Percentiles rank a stretch among this genome's conserved stretches.
These are phyloP conservation scores for Escovopsis sp. DNA, from an alignment of 2,329 filamentous ascomycete species.

Conservation along the genomic window DNA sequence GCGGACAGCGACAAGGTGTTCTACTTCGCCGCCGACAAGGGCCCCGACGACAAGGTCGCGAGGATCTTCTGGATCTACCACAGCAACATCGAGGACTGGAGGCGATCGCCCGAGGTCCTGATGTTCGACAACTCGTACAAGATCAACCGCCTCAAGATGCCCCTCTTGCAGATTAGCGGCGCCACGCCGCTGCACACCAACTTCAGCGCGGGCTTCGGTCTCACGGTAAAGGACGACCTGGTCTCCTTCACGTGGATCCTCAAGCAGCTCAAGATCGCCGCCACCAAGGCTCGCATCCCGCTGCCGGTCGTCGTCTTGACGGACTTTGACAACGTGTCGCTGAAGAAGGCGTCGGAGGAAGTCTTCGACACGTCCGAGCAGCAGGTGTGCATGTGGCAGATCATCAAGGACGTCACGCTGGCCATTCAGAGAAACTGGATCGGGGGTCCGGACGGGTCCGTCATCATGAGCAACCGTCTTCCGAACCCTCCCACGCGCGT, in stretches of 20 bases:
- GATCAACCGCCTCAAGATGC: conserved; percentile 4
- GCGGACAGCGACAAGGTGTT: background rate
- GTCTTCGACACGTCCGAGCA: background rate
- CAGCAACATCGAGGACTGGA: conserved; percentile 2
- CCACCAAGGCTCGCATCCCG: background rate
- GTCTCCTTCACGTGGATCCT: background rate
- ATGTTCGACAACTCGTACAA: conserved; percentile 5
- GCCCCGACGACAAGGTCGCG: background rate
- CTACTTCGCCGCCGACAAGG: background rate
- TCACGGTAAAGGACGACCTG: background rate
- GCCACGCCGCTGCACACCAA: background rate
- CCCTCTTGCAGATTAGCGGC: conserved; percentile 5
- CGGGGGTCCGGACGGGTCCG: background rate
- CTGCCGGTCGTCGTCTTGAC: conserved; percentile 1
- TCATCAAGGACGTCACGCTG: background rate
- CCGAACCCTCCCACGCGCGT: background rate
- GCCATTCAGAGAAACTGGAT: background rate
- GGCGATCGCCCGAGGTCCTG: conserved; percentile 4
- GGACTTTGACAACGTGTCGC: background rate
- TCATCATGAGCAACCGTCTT: background rate
- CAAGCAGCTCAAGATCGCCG: background rate
- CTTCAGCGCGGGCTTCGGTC: background rate
- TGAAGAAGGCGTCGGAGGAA: background rate
- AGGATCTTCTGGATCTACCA: conserved; percentile 1
- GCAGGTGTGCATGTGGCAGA: background rate